Evolutionary conservation across 1,284 basidiomycete genomes (phyloP).

Genomic region (Porogramme epimiltina): DNA sequence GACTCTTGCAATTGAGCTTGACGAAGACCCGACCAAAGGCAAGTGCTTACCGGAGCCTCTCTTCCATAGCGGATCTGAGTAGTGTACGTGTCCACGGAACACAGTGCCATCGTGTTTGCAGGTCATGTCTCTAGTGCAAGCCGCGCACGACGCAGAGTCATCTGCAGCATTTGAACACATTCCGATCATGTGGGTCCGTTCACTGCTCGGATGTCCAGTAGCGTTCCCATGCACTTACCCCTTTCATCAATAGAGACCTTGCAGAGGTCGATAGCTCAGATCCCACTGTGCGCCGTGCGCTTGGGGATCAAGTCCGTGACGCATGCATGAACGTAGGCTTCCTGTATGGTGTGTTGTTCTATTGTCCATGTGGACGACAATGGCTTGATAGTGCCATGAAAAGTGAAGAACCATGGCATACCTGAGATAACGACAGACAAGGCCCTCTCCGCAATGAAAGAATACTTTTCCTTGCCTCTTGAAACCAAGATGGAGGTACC

Average conservation of each 20-base stretch:
- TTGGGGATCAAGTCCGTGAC: conserved; percentile 62
- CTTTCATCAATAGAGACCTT: neutral
- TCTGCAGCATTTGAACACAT: conserved; percentile 19
- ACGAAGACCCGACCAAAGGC: too few species aligned
- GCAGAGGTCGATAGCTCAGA: conserved; percentile 43
- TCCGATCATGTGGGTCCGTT: conserved; percentile 18
- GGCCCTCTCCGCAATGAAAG: conserved; percentile 50
- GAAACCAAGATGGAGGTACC: conserved; percentile 61
- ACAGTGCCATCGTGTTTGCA: too few species aligned
- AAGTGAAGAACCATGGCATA: conserved; percentile 77
- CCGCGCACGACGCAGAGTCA: conserved; percentile 17
- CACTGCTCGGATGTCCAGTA: neutral
- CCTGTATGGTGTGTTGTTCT: conserved; percentile 64
- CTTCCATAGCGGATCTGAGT: too few species aligned
- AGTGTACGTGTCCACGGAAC: too few species aligned
- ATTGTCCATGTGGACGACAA: neutral
- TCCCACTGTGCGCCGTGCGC: conserved; percentile 38
- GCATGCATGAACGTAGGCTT: conserved; percentile 80
- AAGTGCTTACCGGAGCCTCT: too few species aligned
- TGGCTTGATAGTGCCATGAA: neutral
- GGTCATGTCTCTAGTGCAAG: conserved; percentile 18
- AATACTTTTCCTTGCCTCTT: conserved; percentile 62
- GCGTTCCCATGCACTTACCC: neutral
- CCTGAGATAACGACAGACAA: conserved; percentile 46
- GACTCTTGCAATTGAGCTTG: too few species aligned